phyloP scores from a whole-genome alignment of 2,329 filamentous ascomycete species.

The Rutstroemia sp. region DNA sequence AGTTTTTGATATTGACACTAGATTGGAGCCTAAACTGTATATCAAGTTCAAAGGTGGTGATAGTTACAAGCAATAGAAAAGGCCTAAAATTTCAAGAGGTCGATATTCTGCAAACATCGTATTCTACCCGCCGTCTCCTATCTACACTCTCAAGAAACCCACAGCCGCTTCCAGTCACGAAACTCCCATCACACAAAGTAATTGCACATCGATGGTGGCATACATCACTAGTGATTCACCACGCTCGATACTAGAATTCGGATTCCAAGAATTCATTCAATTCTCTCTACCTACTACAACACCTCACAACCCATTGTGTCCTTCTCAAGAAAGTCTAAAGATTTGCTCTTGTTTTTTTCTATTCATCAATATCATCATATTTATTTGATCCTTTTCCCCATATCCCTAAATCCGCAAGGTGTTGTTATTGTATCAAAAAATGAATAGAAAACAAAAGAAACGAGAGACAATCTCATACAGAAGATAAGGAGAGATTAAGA shows the following conservation, averaged over 20 bases:
- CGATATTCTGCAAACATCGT: neutral
- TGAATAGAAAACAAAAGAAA: neutral
- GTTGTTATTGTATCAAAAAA: neutral
- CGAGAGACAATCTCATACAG: neutral
- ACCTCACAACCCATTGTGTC: no score
- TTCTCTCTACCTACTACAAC: no score
- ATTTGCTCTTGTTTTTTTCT: neutral
- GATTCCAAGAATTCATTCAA: no score
- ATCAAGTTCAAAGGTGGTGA: no score
- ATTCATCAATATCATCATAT: neutral
- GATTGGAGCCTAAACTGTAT: neutral
- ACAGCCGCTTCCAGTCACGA: neutral
- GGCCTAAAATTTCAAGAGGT: neutral
- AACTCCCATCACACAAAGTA: neutral
- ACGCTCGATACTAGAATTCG: no score
- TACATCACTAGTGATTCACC: no score
- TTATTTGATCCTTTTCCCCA: neutral
- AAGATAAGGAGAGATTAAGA: no score
- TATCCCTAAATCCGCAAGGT: neutral
- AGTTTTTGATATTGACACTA: neutral
- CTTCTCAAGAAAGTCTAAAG: no score
- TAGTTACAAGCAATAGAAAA: no score
- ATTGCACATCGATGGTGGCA: no score
- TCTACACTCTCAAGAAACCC: no score
- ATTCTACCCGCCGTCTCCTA: no score